Conservation (phyloP, 352 stramenopile genomes). For the Phytophthora hibernalis region DNA sequence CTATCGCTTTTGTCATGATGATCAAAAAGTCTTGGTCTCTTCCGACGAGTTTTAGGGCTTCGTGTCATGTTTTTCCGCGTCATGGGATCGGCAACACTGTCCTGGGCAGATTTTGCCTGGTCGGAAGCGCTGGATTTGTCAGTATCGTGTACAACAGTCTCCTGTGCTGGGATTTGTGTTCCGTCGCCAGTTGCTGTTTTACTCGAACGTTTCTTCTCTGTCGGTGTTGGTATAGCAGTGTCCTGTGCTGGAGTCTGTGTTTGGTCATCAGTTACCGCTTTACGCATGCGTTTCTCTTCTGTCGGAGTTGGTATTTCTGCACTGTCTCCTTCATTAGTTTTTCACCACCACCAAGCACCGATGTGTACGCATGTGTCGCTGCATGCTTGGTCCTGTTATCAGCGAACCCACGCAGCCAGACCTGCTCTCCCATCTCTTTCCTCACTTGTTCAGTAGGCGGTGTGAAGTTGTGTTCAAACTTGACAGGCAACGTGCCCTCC, state of each 20-base stretch:
- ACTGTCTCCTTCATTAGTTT: background rate
- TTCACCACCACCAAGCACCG: background rate
- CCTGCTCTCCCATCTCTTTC: conserved; percentile 43
- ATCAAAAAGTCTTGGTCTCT: background rate
- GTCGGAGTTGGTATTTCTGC: background rate
- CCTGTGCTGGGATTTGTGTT: background rate
- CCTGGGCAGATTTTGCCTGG: background rate
- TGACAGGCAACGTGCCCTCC: conserved; percentile 49
- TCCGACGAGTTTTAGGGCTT: background rate
- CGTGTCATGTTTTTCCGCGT: conserved; percentile 3
- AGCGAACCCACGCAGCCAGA: conserved; percentile 52
- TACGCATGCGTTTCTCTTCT: background rate
- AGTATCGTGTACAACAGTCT: background rate
- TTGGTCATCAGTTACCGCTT: background rate
- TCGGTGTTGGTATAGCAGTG: background rate
- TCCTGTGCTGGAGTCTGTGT: conserved; percentile 2
- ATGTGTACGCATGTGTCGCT: conserved; percentile 32
- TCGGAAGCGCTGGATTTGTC: background rate
- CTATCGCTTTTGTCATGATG: conserved; percentile 10
- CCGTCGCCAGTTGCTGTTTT: background rate
- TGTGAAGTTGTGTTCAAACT: conserved; percentile 38
- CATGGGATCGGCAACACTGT: background rate
- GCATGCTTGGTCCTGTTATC: conserved; percentile 54
- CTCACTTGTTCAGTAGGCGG: conserved; percentile 36
- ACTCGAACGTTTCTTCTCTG: background rate